Evolutionary conservation across 495 filamentous ascomycete genomes (phyloP).

Genomic region (Podospora tetraspora): DNA sequence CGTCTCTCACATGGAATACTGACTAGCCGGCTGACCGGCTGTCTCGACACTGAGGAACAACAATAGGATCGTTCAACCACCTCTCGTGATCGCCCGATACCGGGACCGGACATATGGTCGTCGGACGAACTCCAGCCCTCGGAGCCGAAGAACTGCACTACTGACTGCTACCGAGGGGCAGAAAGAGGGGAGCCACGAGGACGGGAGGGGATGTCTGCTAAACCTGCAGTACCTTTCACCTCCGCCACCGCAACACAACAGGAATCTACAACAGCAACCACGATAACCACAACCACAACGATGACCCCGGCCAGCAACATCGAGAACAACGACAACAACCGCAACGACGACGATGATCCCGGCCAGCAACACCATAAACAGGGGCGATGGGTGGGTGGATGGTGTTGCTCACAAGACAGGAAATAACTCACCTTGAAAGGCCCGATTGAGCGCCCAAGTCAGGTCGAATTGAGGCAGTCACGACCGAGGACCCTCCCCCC

Average conservation of each 20-base stretch:
- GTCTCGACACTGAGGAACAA: background rate
- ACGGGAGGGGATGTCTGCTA: background rate
- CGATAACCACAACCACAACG: background rate
- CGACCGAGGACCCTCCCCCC: background rate
- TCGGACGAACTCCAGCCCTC: background rate
- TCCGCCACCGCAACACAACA: background rate
- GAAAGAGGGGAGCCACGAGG: background rate
- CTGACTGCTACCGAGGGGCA: background rate
- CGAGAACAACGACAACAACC: too few relatives aligned
- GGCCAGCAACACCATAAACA: background rate
- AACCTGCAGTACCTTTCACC: background rate
- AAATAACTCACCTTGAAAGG: background rate
- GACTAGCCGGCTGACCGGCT: background rate
- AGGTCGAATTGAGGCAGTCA: background rate
- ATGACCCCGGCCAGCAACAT: background rate
- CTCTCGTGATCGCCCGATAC: background rate
- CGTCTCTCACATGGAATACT: background rate
- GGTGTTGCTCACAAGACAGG: background rate
- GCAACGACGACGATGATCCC: too few relatives aligned
- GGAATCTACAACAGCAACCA: background rate
- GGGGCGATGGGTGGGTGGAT: background rate
- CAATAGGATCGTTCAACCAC: background rate
- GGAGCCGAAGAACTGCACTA: background rate
- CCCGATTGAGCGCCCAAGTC: background rate
- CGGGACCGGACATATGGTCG: background rate